A percentile compares a stretch with the other conserved stretches of the same genome.
These are phyloP conservation scores for Paraglomus brasilianum DNA, from an alignment of 192 early-diverging fungal genomes.

Conservation along the genomic window DNA sequence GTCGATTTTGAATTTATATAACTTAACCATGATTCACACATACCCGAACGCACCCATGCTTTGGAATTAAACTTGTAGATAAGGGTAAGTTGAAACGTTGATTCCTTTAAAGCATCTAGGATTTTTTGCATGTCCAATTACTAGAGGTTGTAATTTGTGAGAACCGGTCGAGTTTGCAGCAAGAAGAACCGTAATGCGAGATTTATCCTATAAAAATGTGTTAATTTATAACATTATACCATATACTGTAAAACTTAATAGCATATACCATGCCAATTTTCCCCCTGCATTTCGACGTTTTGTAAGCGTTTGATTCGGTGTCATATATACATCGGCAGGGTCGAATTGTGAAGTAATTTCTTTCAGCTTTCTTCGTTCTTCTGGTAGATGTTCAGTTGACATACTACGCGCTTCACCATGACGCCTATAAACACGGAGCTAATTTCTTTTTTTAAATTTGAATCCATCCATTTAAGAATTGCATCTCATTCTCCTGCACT, in stretches of 20 bases:
- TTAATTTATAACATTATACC: background rate
- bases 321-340: background rate
- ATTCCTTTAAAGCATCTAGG: conserved; percentile 2
- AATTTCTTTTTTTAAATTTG: background rate
- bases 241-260: background rate
- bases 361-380: background rate
- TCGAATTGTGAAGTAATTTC: background rate
- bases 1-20: conserved; percentile 16
- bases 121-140: conserved; percentile 14
- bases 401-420: too few relatives aligned
- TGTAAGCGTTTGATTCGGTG: background rate
- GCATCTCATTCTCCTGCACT: background rate
- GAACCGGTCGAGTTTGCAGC: background rate
- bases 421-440: background rate
- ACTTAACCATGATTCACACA: conserved; percentile 23
- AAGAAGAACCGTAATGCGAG: background rate
- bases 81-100: background rate
- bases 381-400: background rate
- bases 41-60: conserved; percentile 1
- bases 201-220: conserved; percentile 11
- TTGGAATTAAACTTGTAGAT: conserved; percentile 3
- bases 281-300: background rate
- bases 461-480: background rate
- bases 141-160: background rate
- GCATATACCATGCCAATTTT: background rate